phyloP scores from a whole-genome alignment of 352 stramenopile genomes.

The Globisporangium okanoganense region DNA sequence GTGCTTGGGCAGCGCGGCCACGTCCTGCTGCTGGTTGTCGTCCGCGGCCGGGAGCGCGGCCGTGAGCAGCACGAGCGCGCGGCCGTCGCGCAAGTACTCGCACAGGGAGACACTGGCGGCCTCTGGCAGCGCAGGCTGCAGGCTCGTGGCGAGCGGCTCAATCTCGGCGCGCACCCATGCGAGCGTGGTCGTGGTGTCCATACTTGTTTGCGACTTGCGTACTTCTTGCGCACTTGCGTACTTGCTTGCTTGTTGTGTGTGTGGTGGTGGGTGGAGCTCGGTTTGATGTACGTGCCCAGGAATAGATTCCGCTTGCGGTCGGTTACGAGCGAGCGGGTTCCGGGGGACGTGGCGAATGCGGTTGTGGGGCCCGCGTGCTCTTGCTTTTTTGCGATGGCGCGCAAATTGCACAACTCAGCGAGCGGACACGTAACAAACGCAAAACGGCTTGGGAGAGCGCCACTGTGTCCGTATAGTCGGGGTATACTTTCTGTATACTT shows the following conservation, averaged over 20 bases:
- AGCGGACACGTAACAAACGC: background rate
- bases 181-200: constrained; percentile 18
- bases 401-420: background rate
- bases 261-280: background rate
- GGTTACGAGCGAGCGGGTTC: background rate
- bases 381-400: background rate
- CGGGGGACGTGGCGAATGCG: constrained; percentile 6
- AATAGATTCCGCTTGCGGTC: background rate
- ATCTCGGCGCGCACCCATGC: constrained; percentile 66
- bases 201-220: background rate
- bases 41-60: constrained; percentile 32
- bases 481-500: background rate
- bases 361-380: background rate
- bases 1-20: constrained; percentile 57
- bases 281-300: background rate
- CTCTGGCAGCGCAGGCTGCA: constrained; percentile 23
- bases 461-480: background rate
- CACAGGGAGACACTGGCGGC: constrained; percentile 45
- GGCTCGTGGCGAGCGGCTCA: constrained; percentile 23
- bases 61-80: constrained; percentile 66
- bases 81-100: constrained; percentile 71
- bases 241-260: background rate
- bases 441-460: background rate
- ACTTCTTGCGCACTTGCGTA: background rate
- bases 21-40: constrained; percentile 10